These are phyloP conservation scores for Tetrapisispora fleetii DNA, from an alignment of 805 yeast genomes.

Conservation along the genomic window DNA sequence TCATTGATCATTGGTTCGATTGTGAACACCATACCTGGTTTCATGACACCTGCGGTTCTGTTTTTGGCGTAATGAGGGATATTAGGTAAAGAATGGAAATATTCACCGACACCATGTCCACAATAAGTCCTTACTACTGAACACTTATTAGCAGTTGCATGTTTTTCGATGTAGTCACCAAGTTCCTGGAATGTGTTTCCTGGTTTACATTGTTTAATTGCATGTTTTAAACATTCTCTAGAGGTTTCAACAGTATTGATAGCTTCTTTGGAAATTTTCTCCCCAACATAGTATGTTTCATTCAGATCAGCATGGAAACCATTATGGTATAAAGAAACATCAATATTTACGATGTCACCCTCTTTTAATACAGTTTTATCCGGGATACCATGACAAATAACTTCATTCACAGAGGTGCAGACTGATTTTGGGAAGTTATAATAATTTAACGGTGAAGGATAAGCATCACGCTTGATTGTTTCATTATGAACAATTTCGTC, in stretches of 20 bases:
- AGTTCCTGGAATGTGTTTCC: slow-evolving; percentile 79
- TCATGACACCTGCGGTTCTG: slow-evolving; percentile 87
- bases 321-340: slow-evolving; percentile 71
- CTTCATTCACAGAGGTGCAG: slow-evolving; percentile 91
- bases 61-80: slow-evolving; percentile 91
- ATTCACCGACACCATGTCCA: slow-evolving; percentile 85
- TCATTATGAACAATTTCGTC: slow-evolving; percentile 82
- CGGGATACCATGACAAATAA: slow-evolving; percentile 95
- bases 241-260: slow-evolving; percentile 87
- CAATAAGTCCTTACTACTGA: slow-evolving; percentile 85
- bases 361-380: slow-evolving; percentile 79
- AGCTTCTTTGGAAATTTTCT: slow-evolving; percentile 69
- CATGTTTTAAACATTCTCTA: slow-evolving; percentile 75
- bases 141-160: slow-evolving; percentile 66
- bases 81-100: slow-evolving; percentile 87
- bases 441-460: slow-evolving; percentile 93
- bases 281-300: slow-evolving; percentile 95
- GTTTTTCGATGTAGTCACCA: slow-evolving; percentile 81
- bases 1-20: slow-evolving; percentile 94
- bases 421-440: slow-evolving; percentile 86
- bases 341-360: slow-evolving; percentile 91
- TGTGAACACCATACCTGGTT: slow-evolving; percentile 94
- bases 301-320: slow-evolving; percentile 93
- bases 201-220: slow-evolving; percentile 81
- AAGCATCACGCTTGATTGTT: slow-evolving; percentile 77